Conservation (phyloP, 1,139 yeast genomes). For the Candida glucosophila region DNA sequence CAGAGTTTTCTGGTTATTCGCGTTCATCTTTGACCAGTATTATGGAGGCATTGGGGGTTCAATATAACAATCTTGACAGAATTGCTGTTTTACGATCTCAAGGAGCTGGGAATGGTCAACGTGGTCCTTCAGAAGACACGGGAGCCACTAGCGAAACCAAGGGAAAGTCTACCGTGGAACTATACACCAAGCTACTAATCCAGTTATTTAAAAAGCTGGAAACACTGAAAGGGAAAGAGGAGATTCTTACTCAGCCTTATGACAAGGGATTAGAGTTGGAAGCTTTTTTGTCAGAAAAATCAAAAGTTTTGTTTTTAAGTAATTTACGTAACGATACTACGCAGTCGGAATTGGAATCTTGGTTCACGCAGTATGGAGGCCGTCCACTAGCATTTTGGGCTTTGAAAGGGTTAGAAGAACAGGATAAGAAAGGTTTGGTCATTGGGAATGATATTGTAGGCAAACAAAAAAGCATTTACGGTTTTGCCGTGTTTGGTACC, state of each 20-base stretch:
- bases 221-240: constrained; percentile 43
- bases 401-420: constrained; percentile 46
- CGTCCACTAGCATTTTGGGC: constrained; percentile 90
- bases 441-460: constrained; percentile 4
- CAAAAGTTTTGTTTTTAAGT: constrained; percentile 69
- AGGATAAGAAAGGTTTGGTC: constrained; percentile 5
- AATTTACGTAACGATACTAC: constrained; percentile 82
- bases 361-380: constrained; percentile 85
- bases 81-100: constrained; percentile 3
- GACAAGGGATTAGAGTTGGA: constrained; percentile 66
- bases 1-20: constrained; percentile 49
- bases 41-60: constrained; percentile 53
- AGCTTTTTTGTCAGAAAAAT: constrained; percentile 61
- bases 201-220: constrained; percentile 48
- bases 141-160: constrained; percentile 6
- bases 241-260: constrained; percentile 62
- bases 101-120: not conserved
- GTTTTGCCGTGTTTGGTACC: constrained; percentile 76
- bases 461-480: constrained; percentile 37
- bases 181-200: constrained; percentile 35
- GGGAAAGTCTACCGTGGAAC: constrained; percentile 9
- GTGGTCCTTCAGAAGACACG: not conserved
- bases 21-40: constrained; percentile 43
- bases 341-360: constrained; percentile 80
- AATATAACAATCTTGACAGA: constrained; percentile 13